phyloP scores from a whole-genome alignment of 192 early-diverging fungal species.

The Polychytrium aggregatum region DNA sequence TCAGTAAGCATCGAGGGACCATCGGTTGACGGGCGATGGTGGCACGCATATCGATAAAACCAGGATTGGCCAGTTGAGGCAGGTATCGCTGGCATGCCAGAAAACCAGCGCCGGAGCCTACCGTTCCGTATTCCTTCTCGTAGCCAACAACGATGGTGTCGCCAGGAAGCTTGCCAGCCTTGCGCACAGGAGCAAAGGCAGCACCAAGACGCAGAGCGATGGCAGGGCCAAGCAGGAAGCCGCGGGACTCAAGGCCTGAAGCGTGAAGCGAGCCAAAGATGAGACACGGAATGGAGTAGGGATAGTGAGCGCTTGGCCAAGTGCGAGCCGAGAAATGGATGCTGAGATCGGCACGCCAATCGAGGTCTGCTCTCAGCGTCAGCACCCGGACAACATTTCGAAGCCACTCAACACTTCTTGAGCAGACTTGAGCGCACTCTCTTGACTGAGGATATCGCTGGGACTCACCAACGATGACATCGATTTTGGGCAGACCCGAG shows the following conservation, averaged over 20 bases:
- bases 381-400: too few relatives aligned
- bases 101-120: background rate
- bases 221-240: slow-evolving; percentile 87
- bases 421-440: too few relatives aligned
- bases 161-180: slow-evolving; percentile 93
- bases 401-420: too few relatives aligned
- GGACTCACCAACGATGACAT: slow-evolving; percentile 86
- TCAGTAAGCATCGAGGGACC: too few relatives aligned
- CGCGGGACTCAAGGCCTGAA: slow-evolving; percentile 86
- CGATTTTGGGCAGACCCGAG: slow-evolving; percentile 52
- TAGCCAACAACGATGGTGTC: slow-evolving; percentile 58
- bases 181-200: slow-evolving; percentile 90
- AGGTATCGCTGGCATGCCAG: background rate
- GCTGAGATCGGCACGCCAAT: too few relatives aligned
- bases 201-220: slow-evolving; percentile 78
- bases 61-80: background rate
- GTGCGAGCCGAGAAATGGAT: background rate
- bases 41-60: too few relatives aligned
- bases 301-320: background rate
- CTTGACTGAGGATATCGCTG: too few relatives aligned
- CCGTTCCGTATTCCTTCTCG: slow-evolving; percentile 84
- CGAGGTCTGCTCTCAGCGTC: too few relatives aligned
- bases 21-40: too few relatives aligned
- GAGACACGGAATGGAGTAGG: background rate
- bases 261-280: slow-evolving; percentile 1